Evolutionary conservation across 495 filamentous ascomycete genomes (phyloP).

Genomic region (Trichoderma parareesei): DNA sequence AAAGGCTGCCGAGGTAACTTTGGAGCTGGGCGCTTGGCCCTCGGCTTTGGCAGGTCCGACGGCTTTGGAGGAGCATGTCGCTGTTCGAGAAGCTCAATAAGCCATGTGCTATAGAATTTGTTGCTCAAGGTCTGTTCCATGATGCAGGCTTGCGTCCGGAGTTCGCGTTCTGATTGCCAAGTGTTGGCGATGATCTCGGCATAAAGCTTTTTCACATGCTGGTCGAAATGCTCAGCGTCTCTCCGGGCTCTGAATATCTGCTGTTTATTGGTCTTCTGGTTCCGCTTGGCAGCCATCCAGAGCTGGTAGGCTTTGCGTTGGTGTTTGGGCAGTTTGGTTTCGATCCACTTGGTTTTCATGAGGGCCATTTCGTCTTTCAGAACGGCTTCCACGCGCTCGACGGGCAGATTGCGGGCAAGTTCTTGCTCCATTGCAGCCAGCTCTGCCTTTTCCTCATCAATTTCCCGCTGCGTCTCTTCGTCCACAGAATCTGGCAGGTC

Average conservation of each 20-base stretch:
- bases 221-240: slow-evolving; percentile 24
- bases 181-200: slow-evolving; percentile 39
- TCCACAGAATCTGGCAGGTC: slow-evolving; percentile 23
- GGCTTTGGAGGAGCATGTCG: slow-evolving; percentile 42
- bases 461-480: slow-evolving; percentile 52
- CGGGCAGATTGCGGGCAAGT: slow-evolving; percentile 24
- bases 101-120: slow-evolving; percentile 46
- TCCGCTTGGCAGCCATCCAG: slow-evolving; percentile 46
- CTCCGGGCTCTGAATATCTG: slow-evolving; percentile 18
- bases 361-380: slow-evolving; percentile 47
- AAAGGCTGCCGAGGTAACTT: slow-evolving; percentile 14
- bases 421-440: slow-evolving; percentile 7
- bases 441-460: slow-evolving; percentile 43
- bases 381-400: slow-evolving; percentile 38
- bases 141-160: slow-evolving; percentile 44
- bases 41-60: slow-evolving; percentile 24
- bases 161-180: slow-evolving; percentile 39
- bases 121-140: slow-evolving; percentile 57
- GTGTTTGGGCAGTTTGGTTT: slow-evolving; percentile 43
- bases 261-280: slow-evolving; percentile 17
- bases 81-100: slow-evolving; percentile 41
- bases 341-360: slow-evolving; percentile 50
- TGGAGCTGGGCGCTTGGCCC: slow-evolving; percentile 16
- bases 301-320: slow-evolving; percentile 46
- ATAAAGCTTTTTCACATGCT: slow-evolving; percentile 42